phyloP scores from a whole-genome alignment of 2,329 filamentous ascomycete species.

The Fusarium solani-melongenae region DNA sequence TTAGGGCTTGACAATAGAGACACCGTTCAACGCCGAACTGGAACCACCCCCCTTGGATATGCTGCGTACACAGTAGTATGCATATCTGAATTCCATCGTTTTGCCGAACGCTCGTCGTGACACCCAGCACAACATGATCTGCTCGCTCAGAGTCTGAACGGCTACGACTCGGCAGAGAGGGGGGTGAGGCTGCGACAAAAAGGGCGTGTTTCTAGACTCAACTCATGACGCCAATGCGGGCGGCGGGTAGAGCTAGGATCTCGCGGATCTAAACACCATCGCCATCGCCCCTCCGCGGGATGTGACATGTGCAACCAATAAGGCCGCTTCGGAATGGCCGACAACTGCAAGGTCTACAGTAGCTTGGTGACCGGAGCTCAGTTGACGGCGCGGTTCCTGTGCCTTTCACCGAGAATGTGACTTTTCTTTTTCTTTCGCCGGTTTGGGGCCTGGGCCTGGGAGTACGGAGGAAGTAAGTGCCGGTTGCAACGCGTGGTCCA shows the following conservation, averaged over 20 bases:
- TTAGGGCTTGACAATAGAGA: slow-evolving; percentile 8
- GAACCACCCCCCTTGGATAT: slow-evolving; percentile 33
- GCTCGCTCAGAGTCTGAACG: not conserved
- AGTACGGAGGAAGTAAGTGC: not conserved
- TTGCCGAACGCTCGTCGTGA: slow-evolving; percentile 22
- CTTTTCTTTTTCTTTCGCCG: slow-evolving; percentile 35
- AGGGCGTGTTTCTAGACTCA: slow-evolving; percentile 12
- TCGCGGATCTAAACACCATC: slow-evolving; percentile 37
- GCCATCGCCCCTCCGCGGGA: slow-evolving; percentile 36
- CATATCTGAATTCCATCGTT: slow-evolving; percentile 18
- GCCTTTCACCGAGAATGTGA: slow-evolving; percentile 1
- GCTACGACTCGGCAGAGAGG: slow-evolving; percentile 10
- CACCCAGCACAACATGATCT: slow-evolving; percentile 19
- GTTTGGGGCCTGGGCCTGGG: not conserved
- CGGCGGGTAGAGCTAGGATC: slow-evolving; percentile 34
- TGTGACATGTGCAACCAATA: slow-evolving; percentile 38
- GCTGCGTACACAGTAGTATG: slow-evolving; percentile 1
- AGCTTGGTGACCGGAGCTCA: slow-evolving; percentile 5
- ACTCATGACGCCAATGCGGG: slow-evolving; percentile 17
- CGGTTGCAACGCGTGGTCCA: not conserved
- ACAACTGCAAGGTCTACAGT: slow-evolving; percentile 12
- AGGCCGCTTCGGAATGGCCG: slow-evolving; percentile 36
- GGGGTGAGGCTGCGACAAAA: not conserved
- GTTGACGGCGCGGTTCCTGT: slow-evolving; percentile 9
- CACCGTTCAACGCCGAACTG: slow-evolving; percentile 42